Percentiles rank a stretch among this genome's conserved stretches.
Evolutionary conservation across 345 rosid genomes (phyloP).

Genomic region (Moringa oleifera): DNA sequence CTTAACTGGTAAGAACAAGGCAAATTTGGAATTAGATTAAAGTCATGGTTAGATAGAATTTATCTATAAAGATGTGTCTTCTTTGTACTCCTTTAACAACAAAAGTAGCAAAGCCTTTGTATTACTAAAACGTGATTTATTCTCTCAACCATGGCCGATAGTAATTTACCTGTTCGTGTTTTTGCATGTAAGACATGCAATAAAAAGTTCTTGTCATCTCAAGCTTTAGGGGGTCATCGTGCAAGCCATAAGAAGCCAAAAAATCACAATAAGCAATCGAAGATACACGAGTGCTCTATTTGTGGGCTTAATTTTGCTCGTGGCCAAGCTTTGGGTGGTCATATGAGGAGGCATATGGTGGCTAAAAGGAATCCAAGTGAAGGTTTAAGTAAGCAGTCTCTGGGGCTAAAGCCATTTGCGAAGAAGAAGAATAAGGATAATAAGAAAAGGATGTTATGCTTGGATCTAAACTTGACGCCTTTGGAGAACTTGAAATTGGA

Average conservation of each 20-base stretch:
- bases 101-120: no score
- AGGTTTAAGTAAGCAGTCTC: constrained; percentile 19
- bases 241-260: constrained; percentile 78
- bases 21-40: no score
- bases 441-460: constrained; percentile 41
- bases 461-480: constrained; percentile 71
- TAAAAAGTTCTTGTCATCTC: constrained; percentile 66
- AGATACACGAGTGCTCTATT: constrained; percentile 78
- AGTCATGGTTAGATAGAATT: no score
- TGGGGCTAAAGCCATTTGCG: constrained; percentile 30
- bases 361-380: neutral
- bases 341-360: constrained; percentile 76
- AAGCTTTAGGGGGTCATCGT: constrained; percentile 90
- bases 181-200: constrained; percentile 85
- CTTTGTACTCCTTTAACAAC: no score
- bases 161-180: no score
- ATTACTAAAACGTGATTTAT: no score
- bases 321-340: constrained; percentile 95
- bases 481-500: constrained; percentile 48
- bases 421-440: constrained; percentile 63
- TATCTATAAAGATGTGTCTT: no score
- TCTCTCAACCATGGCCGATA: no score
- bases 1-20: no score
- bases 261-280: constrained; percentile 28
- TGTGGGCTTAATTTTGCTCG: constrained; percentile 75